Base-by-base conservation (phyloP, 148 eudicot genomes). In the Rhododendron williamsianum region DNA sequence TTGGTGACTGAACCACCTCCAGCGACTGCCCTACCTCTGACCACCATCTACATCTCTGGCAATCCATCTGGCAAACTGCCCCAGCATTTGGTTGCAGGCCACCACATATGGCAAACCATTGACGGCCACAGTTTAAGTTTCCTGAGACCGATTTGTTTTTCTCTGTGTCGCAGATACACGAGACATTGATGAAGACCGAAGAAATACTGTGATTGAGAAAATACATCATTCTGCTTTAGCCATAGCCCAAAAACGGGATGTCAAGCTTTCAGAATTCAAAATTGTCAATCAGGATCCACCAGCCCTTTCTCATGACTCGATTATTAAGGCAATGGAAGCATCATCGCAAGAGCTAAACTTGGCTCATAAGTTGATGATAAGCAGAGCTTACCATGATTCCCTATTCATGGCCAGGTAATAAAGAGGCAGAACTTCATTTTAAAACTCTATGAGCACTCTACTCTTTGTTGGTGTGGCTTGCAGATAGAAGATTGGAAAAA, bases 371-470 rank as follows among this genome's bases (percentile, higher is more conserved):
- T 88, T 91, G 89, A 97, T 97, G 99, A 96, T 95, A 79, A 97
- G 99, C 93, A 91, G 99, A 89, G 99, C 99, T 63, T 97, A 97
- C 88, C 99, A 97, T 63, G 99, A 97, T 91, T 97, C 99, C 7
- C 90, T 97, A 12, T 95, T 97, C 88, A 97, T 97, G 99, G 99
- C 99, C 89, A 95, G 99, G 99, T 96, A 87, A 73, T 60, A 16
- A 25, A 27, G 19, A 27, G 67, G 52, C 16, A 9, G 51, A 27
- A 51, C 33, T 58, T 30, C 11, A 33, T 33, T 21, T 76, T n/a
- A 38, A 12, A 69, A 9, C 46, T 80, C 60, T 4, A 72, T 45
- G 76, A 23, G 13, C 13, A 36, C 38, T 45, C 51, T 27, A 23
- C 77, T 81, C 46, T 76, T 38, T 80, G 58, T 86, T 25, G 18